phyloP scores from a whole-genome alignment of 1,139 yeast genomes.

The Zygoascus meyerae region DNA sequence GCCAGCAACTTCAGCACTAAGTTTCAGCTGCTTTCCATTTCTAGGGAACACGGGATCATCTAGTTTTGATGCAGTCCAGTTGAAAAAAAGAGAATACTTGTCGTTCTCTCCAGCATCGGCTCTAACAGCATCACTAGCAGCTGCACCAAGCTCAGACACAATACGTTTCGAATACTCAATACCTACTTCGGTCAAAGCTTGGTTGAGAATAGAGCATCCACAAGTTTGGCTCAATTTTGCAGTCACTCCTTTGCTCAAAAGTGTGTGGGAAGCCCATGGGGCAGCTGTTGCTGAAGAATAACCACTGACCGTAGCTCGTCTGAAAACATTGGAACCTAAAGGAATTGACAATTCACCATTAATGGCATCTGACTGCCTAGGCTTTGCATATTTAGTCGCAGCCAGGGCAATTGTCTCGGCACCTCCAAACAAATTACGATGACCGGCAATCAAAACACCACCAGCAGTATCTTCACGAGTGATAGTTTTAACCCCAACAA shows the following conservation, averaged over 20 bases:
- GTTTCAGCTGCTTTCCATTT: constrained; percentile 48
- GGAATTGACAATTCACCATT: constrained; percentile 62
- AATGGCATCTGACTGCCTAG: constrained; percentile 56
- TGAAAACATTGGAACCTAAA: constrained; percentile 44
- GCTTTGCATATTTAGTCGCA: constrained; percentile 74
- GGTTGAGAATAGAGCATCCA: constrained; percentile 15
- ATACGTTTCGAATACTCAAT: constrained; percentile 47
- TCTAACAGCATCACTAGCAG: constrained; percentile 32
- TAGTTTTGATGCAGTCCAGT: constrained; percentile 31
- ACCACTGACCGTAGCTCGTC: constrained; percentile 50
- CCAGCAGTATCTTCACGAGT: constrained; percentile 85
- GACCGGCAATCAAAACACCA: constrained; percentile 50
- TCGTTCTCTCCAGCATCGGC: constrained; percentile 35
- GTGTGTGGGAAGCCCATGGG: constrained; percentile 69
- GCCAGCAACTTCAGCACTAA: constrained; percentile 57
- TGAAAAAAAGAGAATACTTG: constrained; percentile 33
- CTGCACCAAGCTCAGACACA: constrained; percentile 38
- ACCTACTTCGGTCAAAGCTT: constrained; percentile 43
- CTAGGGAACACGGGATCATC: constrained; percentile 34
- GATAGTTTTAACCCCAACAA: constrained; percentile 36
- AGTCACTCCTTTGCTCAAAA: constrained; percentile 51
- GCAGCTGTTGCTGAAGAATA: constrained; percentile 56
- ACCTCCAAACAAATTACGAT: constrained; percentile 79
- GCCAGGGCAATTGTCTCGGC: constrained; percentile 76
- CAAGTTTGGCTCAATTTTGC: constrained; percentile 33